Percentiles rank a stretch among this genome's conserved stretches.
These are phyloP conservation scores for Nothophoma quercina DNA, from an alignment of 2,329 filamentous ascomycete genomes.

Conservation along the genomic window DNA sequence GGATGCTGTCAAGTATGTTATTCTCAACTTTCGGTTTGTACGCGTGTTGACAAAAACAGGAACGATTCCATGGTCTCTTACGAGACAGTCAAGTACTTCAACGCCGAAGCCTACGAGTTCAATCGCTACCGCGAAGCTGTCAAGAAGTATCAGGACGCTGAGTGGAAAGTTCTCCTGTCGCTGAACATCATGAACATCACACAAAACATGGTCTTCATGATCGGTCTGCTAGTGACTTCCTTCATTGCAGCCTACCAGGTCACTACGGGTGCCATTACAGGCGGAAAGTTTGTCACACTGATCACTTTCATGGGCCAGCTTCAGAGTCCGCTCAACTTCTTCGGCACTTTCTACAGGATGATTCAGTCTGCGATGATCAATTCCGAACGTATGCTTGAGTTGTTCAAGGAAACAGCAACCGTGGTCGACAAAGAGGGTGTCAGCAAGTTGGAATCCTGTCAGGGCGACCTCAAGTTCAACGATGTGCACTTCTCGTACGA, in stretches of 20 bases:
- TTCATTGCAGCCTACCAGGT: slow-evolving; percentile 77
- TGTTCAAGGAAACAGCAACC: slow-evolving; percentile 95
- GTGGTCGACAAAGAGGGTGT: slow-evolving; percentile 80
- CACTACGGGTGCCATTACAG: slow-evolving; percentile 64
- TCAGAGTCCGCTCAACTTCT: slow-evolving; percentile 74
- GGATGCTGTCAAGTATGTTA: slow-evolving; percentile 83
- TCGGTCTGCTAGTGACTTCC: slow-evolving; percentile 71
- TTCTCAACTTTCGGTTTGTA: not conserved
- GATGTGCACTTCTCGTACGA: slow-evolving; percentile 94
- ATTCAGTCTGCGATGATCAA: slow-evolving; percentile 98
- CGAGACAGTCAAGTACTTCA: slow-evolving; percentile 76
- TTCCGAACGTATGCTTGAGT: slow-evolving; percentile 89
- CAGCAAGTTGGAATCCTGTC: slow-evolving; percentile 69
- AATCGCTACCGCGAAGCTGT: slow-evolving; percentile 65
- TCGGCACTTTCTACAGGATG: slow-evolving; percentile 93
- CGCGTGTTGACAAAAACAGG: slow-evolving; percentile 49
- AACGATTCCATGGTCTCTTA: slow-evolving; percentile 99
- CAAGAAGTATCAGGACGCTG: slow-evolving; percentile 63
- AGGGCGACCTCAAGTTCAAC: slow-evolving; percentile 84
- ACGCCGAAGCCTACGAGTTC: slow-evolving; percentile 67
- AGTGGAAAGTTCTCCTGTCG: slow-evolving; percentile 64
- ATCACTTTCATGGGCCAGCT: slow-evolving; percentile 78
- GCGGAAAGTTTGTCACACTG: slow-evolving; percentile 74
- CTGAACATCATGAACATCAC: slow-evolving; percentile 67
- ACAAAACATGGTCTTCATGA: slow-evolving; percentile 69